These are phyloP conservation scores for Aspergillus aculeatinus DNA, from an alignment of 2,329 filamentous ascomycete species.

Conservation along the genomic window DNA sequence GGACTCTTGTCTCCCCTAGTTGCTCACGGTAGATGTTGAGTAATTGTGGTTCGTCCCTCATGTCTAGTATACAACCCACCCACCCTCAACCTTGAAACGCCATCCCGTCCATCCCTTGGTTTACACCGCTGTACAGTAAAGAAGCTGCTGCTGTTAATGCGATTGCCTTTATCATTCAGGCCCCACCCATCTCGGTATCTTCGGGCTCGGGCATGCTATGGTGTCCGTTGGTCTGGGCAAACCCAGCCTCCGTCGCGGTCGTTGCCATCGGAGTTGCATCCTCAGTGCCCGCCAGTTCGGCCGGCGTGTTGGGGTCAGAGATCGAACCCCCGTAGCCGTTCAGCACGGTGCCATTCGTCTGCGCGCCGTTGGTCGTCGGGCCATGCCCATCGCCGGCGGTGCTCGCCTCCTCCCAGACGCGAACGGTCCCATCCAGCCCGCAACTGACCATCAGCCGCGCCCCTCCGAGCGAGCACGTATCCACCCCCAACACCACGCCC, in stretches of 20 bases:
- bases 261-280: neutral
- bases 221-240: neutral
- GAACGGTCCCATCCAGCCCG: constrained; percentile 61
- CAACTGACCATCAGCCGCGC: constrained; percentile 58
- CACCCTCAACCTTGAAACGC: neutral
- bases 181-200: constrained; percentile 4
- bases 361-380: neutral
- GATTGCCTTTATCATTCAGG: neutral
- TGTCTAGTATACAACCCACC: constrained; percentile 4
- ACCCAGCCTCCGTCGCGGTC: neutral
- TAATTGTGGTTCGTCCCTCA: neutral
- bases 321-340: neutral
- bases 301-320: neutral
- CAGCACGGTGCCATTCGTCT: neutral
- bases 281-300: neutral
- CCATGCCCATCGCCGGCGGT: neutral
- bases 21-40: too few relatives aligned
- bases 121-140: neutral
- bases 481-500: constrained; percentile 60
- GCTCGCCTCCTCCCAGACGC: constrained; percentile 56
- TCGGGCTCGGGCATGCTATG: neutral
- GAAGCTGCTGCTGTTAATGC: too few relatives aligned
- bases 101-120: neutral
- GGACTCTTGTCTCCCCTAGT: too few relatives aligned
- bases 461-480: constrained; percentile 55